Evolutionary conservation across 106 monocot genomes (phyloP).

Genomic region (Dioscorea zingiberensis): DNA sequence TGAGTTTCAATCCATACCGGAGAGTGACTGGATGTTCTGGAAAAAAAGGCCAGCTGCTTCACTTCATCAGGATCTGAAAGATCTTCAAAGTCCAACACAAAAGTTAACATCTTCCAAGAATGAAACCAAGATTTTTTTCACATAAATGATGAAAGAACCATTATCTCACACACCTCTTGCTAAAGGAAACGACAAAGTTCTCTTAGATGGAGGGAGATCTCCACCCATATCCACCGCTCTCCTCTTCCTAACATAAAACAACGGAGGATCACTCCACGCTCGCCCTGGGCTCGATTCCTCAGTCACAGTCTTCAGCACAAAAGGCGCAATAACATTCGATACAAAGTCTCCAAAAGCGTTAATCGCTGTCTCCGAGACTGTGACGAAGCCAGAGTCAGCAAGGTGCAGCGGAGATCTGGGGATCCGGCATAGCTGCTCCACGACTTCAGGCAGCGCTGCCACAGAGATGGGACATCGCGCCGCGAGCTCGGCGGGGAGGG

Average conservation of each 20-base stretch:
- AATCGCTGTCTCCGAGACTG: conserved; percentile 24
- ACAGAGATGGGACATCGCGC: conserved; percentile 4
- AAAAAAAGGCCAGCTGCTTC: background rate
- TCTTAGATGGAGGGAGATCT: conserved; percentile 17
- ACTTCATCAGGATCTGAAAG: background rate
- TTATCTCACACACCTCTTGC: conserved; percentile 16
- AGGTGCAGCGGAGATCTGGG: conserved; percentile 49
- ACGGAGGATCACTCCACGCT: conserved; percentile 1
- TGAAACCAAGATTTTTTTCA: background rate
- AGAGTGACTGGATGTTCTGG: background rate
- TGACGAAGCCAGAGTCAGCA: conserved; percentile 25
- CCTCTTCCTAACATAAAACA: conserved; percentile 46
- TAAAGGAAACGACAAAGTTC: conserved; percentile 16
- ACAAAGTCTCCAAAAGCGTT: conserved; percentile 25
- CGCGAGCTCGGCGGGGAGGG: conserved; percentile 33
- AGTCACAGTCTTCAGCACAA: conserved; percentile 13
- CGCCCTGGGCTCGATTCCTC: conserved; percentile 21
- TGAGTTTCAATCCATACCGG: background rate
- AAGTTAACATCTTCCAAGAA: background rate
- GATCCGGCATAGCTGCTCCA: conserved; percentile 53
- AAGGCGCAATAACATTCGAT: background rate
- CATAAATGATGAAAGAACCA: background rate
- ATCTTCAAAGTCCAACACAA: conserved; percentile 13
- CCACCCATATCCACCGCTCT: conserved; percentile 15
- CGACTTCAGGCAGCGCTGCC: conserved; percentile 20